Percentiles rank a stretch among this genome's conserved stretches.
Conservation (phyloP, 1,284 basidiomycete species). For the Schizopora paradoxa region DNA sequence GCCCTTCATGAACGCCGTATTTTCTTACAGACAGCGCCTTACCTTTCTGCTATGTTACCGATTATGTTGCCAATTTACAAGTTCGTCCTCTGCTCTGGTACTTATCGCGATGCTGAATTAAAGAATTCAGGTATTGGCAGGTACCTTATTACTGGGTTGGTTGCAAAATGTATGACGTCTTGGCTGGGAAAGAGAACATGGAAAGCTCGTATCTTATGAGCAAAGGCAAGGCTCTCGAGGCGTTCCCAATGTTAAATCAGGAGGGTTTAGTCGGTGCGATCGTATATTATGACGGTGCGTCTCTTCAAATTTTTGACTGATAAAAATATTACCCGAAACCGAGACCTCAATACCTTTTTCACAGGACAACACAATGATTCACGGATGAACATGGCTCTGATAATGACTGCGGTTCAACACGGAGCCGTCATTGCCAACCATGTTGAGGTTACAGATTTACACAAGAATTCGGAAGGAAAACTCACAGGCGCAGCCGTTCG, state of each 20-base stretch:
- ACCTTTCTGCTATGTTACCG: conserved; percentile 87
- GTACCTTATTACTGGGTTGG: conserved; percentile 95
- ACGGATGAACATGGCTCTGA: conserved; percentile 93
- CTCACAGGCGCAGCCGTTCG: conserved; percentile 75
- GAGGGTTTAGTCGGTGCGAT: conserved; percentile 93
- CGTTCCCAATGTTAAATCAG: conserved; percentile 93
- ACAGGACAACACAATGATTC: conserved; percentile 96
- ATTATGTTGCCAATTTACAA: conserved; percentile 94
- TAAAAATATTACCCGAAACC: background rate
- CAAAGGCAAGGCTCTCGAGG: conserved; percentile 87
- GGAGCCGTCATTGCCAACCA: conserved; percentile 91
- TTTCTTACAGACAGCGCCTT: conserved; percentile 94
- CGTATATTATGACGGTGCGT: conserved; percentile 91
- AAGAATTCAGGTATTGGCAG: conserved; percentile 78
- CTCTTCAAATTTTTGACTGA: background rate
- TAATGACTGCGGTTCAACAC: conserved; percentile 92
- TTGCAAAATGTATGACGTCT: conserved; percentile 94
- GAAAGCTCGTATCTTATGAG: conserved; percentile 93
- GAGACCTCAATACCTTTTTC: background rate
- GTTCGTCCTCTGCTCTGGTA: conserved; percentile 33
- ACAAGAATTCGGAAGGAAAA: conserved; percentile 65
- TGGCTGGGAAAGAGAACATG: conserved; percentile 97
- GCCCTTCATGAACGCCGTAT: conserved; percentile 91
- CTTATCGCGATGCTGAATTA: conserved; percentile 7
- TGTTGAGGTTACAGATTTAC: conserved; percentile 77